These are phyloP conservation scores for Candida tibetensis DNA, from an alignment of 805 yeast species.

Conservation along the genomic window DNA sequence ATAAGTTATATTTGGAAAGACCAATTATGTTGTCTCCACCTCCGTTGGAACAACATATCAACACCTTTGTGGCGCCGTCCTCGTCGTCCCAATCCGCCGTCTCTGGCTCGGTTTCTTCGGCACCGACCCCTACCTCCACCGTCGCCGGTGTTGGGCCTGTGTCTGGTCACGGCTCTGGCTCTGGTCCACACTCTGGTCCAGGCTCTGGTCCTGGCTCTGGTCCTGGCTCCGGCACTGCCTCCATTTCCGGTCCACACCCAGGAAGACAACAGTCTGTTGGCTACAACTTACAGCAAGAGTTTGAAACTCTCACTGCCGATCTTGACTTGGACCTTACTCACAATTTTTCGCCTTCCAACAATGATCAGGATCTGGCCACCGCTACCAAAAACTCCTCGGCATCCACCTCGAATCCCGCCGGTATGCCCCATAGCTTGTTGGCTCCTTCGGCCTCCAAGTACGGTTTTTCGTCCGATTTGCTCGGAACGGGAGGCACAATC, in stretches of 20 bases:
- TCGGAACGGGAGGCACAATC: slow-evolving; percentile 5
- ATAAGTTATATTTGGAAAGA: slow-evolving; percentile 18
- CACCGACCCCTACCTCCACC: not conserved
- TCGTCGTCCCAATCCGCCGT: not conserved
- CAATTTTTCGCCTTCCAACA: not conserved
- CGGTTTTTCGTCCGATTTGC: slow-evolving; percentile 7
- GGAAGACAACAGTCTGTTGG: slow-evolving; percentile 43
- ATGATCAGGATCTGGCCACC: slow-evolving; percentile 1
- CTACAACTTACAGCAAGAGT: slow-evolving; percentile 45
- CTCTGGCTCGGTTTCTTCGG: not conserved
- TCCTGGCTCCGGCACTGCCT: not conserved
- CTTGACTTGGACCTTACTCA: slow-evolving; percentile 41
- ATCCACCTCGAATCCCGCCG: not conserved
- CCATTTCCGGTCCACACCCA: slow-evolving; percentile 7
- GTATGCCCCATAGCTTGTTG: slow-evolving; percentile 11
- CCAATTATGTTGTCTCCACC: slow-evolving; percentile 44
- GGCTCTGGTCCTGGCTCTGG: not conserved
- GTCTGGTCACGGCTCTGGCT: not conserved
- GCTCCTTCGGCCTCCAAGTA: slow-evolving; percentile 16
- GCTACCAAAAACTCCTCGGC: not conserved
- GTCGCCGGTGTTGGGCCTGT: not conserved
- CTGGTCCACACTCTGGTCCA: not conserved
- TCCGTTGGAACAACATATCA: slow-evolving; percentile 28
- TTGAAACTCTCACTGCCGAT: slow-evolving; percentile 45
- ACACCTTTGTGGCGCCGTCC: slow-evolving; percentile 4